Base-by-base conservation (phyloP, 2,329 filamentous ascomycete genomes). In the Paracoccidioides lutzii region DNA sequence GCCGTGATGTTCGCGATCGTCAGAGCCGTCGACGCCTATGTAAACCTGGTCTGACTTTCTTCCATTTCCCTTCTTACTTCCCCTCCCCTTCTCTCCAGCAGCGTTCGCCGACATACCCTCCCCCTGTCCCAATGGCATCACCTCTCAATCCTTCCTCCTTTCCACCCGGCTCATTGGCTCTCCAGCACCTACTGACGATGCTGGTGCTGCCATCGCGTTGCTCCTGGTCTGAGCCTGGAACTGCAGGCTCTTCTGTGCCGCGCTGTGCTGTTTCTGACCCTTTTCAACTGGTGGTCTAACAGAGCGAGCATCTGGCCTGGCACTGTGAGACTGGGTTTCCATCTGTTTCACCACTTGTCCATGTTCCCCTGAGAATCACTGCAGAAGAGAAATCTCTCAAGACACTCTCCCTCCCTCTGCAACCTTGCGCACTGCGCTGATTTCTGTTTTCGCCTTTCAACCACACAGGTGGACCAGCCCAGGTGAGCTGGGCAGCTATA, bases 251-350 rank as follows among this genome's bases (percentile, higher is more conserved):
- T 22, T 22, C 22, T 22, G 22, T 22, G 22, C 22, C 22, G 35
- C 38, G 48, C 38, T 35, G 48, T 51, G 32, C 48, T 51, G 48
- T 38, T 52, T 52, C 32, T 40, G n/a, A n/a, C n/a, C n/a, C n/a
- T n/a, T 40, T 52, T n/a, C 15, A 7, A 15, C 22, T 40, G 49
- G 38, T 52, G 38, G 2, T 12, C 22, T 22, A 52, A 33, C 49
- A 40, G 33, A n/a, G 15, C n/a, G 9, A n/a, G 22, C 22, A 22
- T 22, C 40, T 5, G n/a, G 7, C n/a, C 1, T 22, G 28, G 15
- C 4, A 5, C n/a, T 33, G 35, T n/a, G 35, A 40, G 33, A 8
- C 28, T 28, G 9, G 44, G 22, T 32, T 33, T 33, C 30, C 28
- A 7, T 4, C 32, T 33, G 44, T 48, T 33, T 48, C 44, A 22